These are phyloP conservation scores for Cardamine occulta DNA, from an alignment of 345 rosid species.

Conservation along the genomic window DNA sequence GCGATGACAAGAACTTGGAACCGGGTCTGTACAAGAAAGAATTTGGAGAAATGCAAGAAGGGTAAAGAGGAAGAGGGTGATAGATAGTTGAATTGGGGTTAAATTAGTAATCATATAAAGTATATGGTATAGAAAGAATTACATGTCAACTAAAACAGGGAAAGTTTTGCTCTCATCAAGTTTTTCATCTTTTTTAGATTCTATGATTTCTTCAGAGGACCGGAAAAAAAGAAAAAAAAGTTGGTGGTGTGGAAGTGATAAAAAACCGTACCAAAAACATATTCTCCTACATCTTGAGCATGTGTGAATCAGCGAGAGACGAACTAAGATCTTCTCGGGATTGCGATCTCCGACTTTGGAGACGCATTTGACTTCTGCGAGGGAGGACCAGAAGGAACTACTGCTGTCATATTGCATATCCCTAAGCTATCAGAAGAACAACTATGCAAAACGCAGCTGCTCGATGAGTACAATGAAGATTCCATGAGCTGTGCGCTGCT, in stretches of 20 bases:
- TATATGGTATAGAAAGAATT: slow-evolving; percentile 36
- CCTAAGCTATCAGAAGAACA: slow-evolving; percentile 94
- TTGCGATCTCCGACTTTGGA: slow-evolving; percentile 97
- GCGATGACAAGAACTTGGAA: slow-evolving; percentile 21
- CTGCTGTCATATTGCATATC: slow-evolving; percentile 76
- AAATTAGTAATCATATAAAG: slow-evolving; percentile 36
- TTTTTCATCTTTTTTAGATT: neutral
- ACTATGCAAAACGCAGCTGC: slow-evolving; percentile 81
- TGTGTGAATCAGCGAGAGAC: slow-evolving; percentile 77
- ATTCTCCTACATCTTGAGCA: slow-evolving; percentile 64
- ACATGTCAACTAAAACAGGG: slow-evolving; percentile 34
- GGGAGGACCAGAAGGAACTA: slow-evolving; percentile 83
- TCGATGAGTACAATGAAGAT: slow-evolving; percentile 72
- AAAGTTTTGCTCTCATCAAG: slow-evolving; percentile 20
- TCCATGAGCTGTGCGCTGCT: slow-evolving; percentile 78
- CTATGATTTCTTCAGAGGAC: slow-evolving; percentile 15
- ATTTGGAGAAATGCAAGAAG: too few species aligned
- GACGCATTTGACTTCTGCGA: slow-evolving; percentile 87
- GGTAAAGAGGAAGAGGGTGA: slow-evolving; percentile 34
- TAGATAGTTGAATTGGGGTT: slow-evolving; percentile 32
- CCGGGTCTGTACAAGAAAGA: neutral
- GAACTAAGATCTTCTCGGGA: slow-evolving; percentile 97
- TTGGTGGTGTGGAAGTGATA: too few species aligned
- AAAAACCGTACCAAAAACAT: slow-evolving; percentile 18
- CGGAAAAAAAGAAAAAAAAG: slow-evolving; percentile 26